Conservation (phyloP, 163 green algal genomes). For the Prototheca wickerhamii region DNA sequence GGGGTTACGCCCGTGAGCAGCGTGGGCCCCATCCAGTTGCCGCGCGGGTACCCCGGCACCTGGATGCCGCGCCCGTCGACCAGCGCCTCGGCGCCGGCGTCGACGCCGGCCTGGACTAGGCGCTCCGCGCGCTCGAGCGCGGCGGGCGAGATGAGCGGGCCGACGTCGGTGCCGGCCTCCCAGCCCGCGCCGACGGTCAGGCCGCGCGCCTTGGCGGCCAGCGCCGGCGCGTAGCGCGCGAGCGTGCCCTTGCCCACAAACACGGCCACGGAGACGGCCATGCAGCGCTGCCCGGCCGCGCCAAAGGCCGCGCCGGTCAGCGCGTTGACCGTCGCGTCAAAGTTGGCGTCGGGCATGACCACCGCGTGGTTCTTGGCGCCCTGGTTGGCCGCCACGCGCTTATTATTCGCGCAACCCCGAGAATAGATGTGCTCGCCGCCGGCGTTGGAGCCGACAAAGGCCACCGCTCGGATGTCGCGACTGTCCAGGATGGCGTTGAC, state of each 20-base stretch:
- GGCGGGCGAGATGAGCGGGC: slow-evolving; percentile 77
- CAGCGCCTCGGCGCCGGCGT: slow-evolving; percentile 20
- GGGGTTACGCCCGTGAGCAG: slow-evolving; percentile 71
- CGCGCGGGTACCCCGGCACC: slow-evolving; percentile 52
- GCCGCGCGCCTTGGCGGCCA: slow-evolving; percentile 53
- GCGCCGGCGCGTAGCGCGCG: slow-evolving; percentile 14
- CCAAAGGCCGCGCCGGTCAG: slow-evolving; percentile 84
- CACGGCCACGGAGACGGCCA: slow-evolving; percentile 87
- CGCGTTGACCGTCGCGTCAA: slow-evolving; percentile 63
- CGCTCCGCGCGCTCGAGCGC: slow-evolving; percentile 46
- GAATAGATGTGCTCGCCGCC: slow-evolving; percentile 81
- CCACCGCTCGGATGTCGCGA: slow-evolving; percentile 81
- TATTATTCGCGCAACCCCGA: slow-evolving; percentile 66
- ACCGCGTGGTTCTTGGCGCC: slow-evolving; percentile 97
- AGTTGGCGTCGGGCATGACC: slow-evolving; percentile 86
- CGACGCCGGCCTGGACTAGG: slow-evolving; percentile 42
- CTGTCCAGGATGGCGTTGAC: slow-evolving; percentile 90
- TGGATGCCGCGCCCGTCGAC: slow-evolving; percentile 63
- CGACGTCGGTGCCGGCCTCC: slow-evolving; percentile 74
- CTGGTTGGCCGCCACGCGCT: slow-evolving; percentile 88
- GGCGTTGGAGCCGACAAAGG: slow-evolving; percentile 81
- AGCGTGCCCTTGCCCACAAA: slow-evolving; percentile 60
- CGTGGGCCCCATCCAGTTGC: slow-evolving; percentile 94
- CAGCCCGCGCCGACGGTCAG: slow-evolving; percentile 65
- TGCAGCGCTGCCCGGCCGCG: slow-evolving; percentile 94